phyloP scores from a whole-genome alignment of 768 basidiomycete genomes.

The Tricholoma matsutake region DNA sequence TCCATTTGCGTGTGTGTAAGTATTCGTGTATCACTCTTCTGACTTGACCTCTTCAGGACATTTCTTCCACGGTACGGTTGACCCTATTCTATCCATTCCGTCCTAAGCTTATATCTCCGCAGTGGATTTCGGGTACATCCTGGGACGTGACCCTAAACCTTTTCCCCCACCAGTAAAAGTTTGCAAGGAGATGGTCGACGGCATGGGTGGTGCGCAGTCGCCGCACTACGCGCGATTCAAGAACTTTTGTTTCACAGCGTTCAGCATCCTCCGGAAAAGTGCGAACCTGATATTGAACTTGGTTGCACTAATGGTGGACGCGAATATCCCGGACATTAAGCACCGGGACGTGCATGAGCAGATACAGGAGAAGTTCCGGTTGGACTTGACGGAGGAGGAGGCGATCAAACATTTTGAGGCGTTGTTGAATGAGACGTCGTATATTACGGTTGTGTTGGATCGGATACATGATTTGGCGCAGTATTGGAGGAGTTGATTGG shows the following conservation, averaged over 20 bases:
- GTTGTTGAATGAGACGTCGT: conserved; percentile 90
- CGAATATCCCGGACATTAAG: conserved; percentile 97
- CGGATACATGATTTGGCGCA: conserved; percentile 90
- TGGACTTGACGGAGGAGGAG: conserved; percentile 93
- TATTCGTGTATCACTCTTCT: neutral
- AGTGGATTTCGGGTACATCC: conserved; percentile 99
- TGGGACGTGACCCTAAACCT: conserved; percentile 96
- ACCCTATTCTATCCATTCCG: neutral
- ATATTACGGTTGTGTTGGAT: conserved; percentile 90
- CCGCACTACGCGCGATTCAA: conserved; percentile 97
- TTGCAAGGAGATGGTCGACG: conserved; percentile 99
- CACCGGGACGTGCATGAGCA: conserved; percentile 83
- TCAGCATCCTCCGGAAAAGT: conserved; percentile 92
- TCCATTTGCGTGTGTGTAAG: neutral
- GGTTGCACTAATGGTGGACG: conserved; percentile 95
- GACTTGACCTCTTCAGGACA: conserved; percentile 49
- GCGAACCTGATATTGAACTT: conserved; percentile 96
- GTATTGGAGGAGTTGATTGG: conserved; percentile 71
- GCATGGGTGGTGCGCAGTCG: conserved; percentile 96
- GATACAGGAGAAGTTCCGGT: conserved; percentile 94
- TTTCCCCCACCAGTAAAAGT: conserved; percentile 98
- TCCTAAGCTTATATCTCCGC: neutral
- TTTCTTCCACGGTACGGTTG: conserved; percentile 84
- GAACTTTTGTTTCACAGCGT: conserved; percentile 95
- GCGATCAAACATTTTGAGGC: conserved; percentile 97